Evolutionary conservation across 805 yeast genomes (phyloP).

Genomic region (Metschnikowia reukaufii): DNA sequence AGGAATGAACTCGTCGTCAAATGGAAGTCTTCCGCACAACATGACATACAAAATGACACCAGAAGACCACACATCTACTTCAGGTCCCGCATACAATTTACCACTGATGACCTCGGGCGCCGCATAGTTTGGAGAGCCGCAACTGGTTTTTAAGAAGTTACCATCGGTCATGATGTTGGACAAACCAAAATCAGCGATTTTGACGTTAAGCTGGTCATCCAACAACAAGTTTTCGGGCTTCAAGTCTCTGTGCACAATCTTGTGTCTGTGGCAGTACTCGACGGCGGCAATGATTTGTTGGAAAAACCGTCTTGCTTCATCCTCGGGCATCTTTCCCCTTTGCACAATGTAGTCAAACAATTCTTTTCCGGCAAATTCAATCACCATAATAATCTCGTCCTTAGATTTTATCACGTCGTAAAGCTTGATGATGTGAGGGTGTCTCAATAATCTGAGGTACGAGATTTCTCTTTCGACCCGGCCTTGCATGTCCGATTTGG

Average conservation of each 20-base stretch:
- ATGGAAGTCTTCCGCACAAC: conserved; percentile 94
- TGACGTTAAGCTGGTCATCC: conserved; percentile 88
- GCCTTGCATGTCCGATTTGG: conserved; percentile 96
- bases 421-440: conserved; percentile 93
- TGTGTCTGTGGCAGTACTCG: conserved; percentile 93
- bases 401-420: conserved; percentile 94
- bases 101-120: conserved; percentile 97
- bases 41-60: conserved; percentile 94
- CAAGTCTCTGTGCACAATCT: conserved; percentile 93
- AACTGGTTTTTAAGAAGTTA: conserved; percentile 87
- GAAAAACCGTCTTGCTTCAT: conserved; percentile 88
- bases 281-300: conserved; percentile 97
- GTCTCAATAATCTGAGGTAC: conserved; percentile 81
- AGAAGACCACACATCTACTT: conserved; percentile 97
- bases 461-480: conserved; percentile 93
- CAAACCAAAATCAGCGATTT: conserved; percentile 94
- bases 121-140: conserved; percentile 97
- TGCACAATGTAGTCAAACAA: conserved; percentile 94
- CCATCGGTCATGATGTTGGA: conserved; percentile 98
- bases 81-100: conserved; percentile 94
- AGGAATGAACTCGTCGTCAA: conserved; percentile 95
- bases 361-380: conserved; percentile 96
- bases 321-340: conserved; percentile 87
- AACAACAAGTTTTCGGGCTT: conserved; percentile 91
- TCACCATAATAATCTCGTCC: conserved; percentile 96